Conservation (phyloP, 108 stramenopile species). For the Cyclotella atomus region DNA sequence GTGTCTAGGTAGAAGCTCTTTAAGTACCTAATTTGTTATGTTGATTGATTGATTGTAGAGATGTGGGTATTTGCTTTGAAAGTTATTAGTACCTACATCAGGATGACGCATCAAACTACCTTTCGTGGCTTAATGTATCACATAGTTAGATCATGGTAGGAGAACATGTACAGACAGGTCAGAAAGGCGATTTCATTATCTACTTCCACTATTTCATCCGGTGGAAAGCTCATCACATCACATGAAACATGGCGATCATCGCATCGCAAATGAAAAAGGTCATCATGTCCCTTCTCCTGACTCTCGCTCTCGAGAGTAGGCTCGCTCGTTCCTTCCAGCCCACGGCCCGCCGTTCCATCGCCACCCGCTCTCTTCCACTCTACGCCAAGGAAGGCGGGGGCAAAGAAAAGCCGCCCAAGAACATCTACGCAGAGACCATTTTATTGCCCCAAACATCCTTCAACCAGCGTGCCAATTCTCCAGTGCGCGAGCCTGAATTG, state of each 20-base stretch:
- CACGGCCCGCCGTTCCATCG: slow-evolving; percentile 10
- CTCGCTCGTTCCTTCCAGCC: slow-evolving; percentile 28
- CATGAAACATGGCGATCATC: slow-evolving; percentile 52
- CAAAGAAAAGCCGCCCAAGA: slow-evolving; percentile 74
- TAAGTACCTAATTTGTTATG: too few relatives aligned
- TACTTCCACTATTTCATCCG: too few relatives aligned
- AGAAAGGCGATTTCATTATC: too few relatives aligned
- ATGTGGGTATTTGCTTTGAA: too few relatives aligned
- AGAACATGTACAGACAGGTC: too few relatives aligned
- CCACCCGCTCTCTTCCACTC: not conserved
- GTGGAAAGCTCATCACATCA: too few relatives aligned
- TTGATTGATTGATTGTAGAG: too few relatives aligned
- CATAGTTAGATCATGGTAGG: too few relatives aligned
- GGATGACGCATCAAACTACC: too few relatives aligned
- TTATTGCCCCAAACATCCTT: slow-evolving; percentile 92
- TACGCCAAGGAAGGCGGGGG: slow-evolving; percentile 5
- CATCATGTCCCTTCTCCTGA: slow-evolving; percentile 52
- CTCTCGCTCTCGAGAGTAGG: slow-evolving; percentile 39
- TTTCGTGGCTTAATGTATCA: too few relatives aligned
- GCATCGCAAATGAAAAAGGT: slow-evolving; percentile 30
- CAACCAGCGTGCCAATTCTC: slow-evolving; percentile 95
- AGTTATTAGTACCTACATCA: too few relatives aligned
- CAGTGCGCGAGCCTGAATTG: slow-evolving; percentile 89
- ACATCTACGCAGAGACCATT: slow-evolving; percentile 90
- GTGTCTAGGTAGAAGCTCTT: too few relatives aligned